A percentile compares a stretch with the other conserved stretches of the same genome.
Evolutionary conservation across 2,329 filamentous ascomycete genomes (phyloP).

Genomic region (Coniochaeta ligniaria): DNA sequence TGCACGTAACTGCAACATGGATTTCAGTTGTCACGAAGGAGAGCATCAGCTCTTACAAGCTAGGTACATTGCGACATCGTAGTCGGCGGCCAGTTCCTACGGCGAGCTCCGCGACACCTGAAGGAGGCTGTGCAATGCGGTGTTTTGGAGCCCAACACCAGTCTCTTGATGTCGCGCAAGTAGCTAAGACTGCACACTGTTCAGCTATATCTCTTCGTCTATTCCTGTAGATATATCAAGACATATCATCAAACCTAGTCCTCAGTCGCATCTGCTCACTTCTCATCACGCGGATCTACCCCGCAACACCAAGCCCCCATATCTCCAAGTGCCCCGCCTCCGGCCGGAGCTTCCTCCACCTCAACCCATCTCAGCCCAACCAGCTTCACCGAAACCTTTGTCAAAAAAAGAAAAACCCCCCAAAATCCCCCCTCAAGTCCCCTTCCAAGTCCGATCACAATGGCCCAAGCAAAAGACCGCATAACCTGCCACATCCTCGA

Average conservation of each 20-base stretch:
- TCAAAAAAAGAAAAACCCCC: no score
- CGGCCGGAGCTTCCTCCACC: neutral
- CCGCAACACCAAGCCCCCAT: neutral
- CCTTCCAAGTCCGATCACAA: conserved; percentile 7
- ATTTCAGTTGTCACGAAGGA: neutral
- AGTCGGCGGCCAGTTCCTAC: neutral
- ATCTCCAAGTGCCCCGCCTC: neutral
- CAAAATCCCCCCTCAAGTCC: no score
- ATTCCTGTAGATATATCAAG: neutral
- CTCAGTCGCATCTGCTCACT: neutral
- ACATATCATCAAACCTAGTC: neutral
- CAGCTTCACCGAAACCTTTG: neutral
- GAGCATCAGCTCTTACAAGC: neutral
- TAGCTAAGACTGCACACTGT: no score
- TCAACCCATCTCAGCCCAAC: neutral
- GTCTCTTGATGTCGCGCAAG: neutral
- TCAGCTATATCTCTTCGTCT: neutral
- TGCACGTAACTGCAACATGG: neutral
- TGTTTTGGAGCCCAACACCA: neutral
- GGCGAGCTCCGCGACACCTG: neutral
- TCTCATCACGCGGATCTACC: neutral
- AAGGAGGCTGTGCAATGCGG: neutral
- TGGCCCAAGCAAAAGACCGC: conserved; percentile 40
- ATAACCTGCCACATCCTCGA: conserved; percentile 88
- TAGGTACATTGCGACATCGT: neutral